Conservation (phyloP, 202 grass and related monocot species). For the Carex sylvatica region DNA sequence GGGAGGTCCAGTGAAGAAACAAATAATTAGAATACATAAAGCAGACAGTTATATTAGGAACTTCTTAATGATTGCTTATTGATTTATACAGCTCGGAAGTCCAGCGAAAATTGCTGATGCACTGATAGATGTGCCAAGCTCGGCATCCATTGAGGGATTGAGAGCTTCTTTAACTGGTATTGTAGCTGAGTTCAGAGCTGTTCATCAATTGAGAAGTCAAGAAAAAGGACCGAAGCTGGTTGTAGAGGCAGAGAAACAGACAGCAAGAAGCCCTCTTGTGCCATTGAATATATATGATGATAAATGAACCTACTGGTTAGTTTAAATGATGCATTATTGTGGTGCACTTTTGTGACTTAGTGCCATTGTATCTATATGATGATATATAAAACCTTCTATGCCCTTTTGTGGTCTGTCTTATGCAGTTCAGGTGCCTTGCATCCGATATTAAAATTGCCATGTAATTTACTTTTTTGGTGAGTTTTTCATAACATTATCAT, state of each 20-base stretch:
- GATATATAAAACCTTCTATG: constrained; percentile 1
- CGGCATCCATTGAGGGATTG: constrained; percentile 51
- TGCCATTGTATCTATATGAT: constrained; percentile 7
- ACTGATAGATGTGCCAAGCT: constrained; percentile 30
- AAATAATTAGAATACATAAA: neutral
- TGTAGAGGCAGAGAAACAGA: constrained; percentile 22
- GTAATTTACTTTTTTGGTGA: neutral
- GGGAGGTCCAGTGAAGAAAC: neutral
- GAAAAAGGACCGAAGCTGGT: constrained; percentile 37
- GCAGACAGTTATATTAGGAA: neutral
- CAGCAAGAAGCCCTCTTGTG: constrained; percentile 67
- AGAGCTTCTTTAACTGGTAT: constrained; percentile 49
- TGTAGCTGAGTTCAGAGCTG: constrained; percentile 41
- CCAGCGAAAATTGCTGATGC: constrained; percentile 35
- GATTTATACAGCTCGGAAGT: constrained; percentile 52
- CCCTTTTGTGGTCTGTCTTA: neutral
- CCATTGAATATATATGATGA: constrained; percentile 47
- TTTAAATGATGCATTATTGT: neutral
- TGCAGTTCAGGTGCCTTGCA: neutral
- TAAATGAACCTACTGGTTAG: constrained; percentile 8
- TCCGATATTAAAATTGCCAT: neutral
- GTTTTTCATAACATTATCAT: neutral
- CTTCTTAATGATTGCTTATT: neutral
- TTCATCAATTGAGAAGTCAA: constrained; percentile 35
- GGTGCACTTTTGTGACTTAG: neutral